phyloP scores from a whole-genome alignment of 139 green algal species.

The Nannochloris sp. region DNA sequence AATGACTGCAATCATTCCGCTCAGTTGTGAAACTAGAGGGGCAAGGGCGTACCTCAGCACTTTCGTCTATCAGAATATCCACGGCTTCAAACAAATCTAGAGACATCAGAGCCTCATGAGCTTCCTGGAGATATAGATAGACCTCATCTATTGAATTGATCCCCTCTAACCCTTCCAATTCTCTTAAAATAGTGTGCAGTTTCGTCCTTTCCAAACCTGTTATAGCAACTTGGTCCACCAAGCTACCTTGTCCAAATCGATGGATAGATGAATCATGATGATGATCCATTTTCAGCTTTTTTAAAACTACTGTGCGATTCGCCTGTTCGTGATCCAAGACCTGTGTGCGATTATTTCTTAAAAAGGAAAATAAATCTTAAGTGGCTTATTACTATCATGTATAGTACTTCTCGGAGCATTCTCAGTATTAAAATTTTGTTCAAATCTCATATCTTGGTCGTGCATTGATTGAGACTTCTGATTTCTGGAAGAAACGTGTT shows the following conservation, averaged over 20 bases:
- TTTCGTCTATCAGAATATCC: slow-evolving; percentile 39
- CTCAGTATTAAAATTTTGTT: too few relatives aligned
- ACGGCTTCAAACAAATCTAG: slow-evolving; percentile 54
- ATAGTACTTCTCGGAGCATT: too few relatives aligned
- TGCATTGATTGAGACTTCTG: too few relatives aligned
- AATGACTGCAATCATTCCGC: background rate
- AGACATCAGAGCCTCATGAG: slow-evolving; percentile 38
- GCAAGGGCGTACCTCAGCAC: slow-evolving; percentile 2
- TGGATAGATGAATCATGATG: background rate
- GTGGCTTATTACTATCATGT: too few relatives aligned
- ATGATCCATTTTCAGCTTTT: too few relatives aligned
- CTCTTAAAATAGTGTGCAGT: slow-evolving; percentile 23
- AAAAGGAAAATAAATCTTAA: too few relatives aligned
- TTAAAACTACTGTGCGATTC: too few relatives aligned
- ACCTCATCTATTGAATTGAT: slow-evolving; percentile 57
- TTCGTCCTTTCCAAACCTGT: slow-evolving; percentile 30
- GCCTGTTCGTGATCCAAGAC: too few relatives aligned
- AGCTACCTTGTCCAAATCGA: background rate
- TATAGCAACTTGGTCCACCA: slow-evolving; percentile 11
- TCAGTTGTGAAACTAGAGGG: too few relatives aligned
- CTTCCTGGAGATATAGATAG: slow-evolving; percentile 41
- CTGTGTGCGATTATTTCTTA: too few relatives aligned
- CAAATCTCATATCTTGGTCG: too few relatives aligned
- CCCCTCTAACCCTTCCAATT: slow-evolving; percentile 34
- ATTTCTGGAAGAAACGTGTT: too few relatives aligned